Percentiles rank a stretch among this genome's conserved stretches.
phyloP scores from a whole-genome alignment of 495 filamentous ascomycete genomes.

The Trichoderma asperelloides region DNA sequence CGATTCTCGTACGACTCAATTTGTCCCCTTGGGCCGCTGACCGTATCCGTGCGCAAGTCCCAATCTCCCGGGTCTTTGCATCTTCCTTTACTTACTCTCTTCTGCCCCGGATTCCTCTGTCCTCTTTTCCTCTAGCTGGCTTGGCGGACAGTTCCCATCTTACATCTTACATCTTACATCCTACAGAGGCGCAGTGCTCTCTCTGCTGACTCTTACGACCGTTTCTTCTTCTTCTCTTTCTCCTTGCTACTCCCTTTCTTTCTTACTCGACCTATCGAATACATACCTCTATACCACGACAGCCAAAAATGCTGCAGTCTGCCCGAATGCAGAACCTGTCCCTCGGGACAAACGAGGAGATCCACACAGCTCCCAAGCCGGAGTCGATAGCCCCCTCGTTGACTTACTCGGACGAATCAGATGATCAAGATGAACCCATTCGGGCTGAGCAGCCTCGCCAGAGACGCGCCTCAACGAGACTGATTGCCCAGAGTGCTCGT shows the following conservation, averaged over 20 bases:
- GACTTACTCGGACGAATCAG: constrained; percentile 28
- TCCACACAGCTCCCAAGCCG: constrained; percentile 15
- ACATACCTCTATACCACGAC: not conserved
- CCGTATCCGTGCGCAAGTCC: not conserved
- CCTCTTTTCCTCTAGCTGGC: too few relatives aligned
- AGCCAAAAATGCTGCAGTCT: constrained; percentile 5
- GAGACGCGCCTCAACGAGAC: constrained; percentile 69
- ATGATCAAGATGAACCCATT: constrained; percentile 24
- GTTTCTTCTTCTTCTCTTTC: not conserved
- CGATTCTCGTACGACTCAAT: not conserved
- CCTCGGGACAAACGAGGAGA: constrained; percentile 11
- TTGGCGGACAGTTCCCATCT: too few relatives aligned
- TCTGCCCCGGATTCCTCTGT: too few relatives aligned
- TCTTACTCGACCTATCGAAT: not conserved
- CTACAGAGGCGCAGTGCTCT: too few relatives aligned
- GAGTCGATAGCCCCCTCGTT: constrained; percentile 28
- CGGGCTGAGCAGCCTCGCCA: constrained; percentile 29
- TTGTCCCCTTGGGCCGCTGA: not conserved
- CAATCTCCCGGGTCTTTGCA: not conserved
- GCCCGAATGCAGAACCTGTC: constrained; percentile 5
- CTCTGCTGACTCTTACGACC: too few relatives aligned
- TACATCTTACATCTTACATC: too few relatives aligned
- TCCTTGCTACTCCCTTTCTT: not conserved
- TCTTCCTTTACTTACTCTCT: not conserved
- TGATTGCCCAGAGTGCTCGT: constrained; percentile 65